Conservation (phyloP, 1,139 yeast species). For the Saccharomyces hybrid region DNA sequence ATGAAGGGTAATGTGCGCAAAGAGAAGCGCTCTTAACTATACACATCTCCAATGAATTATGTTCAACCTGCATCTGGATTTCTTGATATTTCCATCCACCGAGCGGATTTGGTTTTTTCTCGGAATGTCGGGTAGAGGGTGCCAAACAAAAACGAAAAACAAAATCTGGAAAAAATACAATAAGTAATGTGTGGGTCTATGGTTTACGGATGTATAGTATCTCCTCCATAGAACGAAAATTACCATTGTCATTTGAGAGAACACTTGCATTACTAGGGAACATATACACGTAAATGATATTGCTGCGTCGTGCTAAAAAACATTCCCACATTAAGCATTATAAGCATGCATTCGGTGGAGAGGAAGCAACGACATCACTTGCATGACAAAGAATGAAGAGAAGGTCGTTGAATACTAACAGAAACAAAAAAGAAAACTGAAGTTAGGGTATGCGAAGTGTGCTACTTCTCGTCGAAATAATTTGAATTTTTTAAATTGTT, state of each 20-base stretch:
- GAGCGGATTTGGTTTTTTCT: background rate
- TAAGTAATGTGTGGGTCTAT: background rate
- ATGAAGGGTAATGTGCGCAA: background rate
- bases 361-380: background rate
- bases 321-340: background rate
- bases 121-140: background rate
- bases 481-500: background rate
- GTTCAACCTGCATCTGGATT: background rate
- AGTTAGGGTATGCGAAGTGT: background rate
- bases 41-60: background rate
- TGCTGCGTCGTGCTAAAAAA: too few species aligned
- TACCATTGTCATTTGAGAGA: too few species aligned
- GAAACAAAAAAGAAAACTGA: background rate
- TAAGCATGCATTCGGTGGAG: background rate
- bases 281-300: too few species aligned
- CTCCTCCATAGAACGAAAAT: too few species aligned
- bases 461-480: background rate
- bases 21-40: background rate
- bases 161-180: background rate
- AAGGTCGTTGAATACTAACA: background rate
- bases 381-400: background rate
- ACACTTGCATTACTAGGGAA: too few species aligned
- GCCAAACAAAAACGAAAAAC: background rate
- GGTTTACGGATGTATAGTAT: too few species aligned
- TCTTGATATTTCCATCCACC: background rate